Percentiles rank a stretch among this genome's conserved stretches.
Conservation (phyloP, 805 yeast species). For the Dipodascus albidus region DNA sequence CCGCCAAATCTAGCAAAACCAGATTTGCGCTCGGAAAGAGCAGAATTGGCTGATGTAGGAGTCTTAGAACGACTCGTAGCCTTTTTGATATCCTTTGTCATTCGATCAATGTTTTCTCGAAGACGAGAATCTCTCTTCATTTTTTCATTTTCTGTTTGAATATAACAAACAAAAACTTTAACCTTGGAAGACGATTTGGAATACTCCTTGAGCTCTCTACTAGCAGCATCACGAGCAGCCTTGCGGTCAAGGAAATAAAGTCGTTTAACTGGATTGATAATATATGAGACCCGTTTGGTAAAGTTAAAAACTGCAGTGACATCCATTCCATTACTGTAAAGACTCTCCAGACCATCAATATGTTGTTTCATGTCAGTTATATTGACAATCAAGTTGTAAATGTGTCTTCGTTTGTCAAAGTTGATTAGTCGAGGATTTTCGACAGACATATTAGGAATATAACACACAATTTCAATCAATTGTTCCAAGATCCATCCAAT, state of each 20-base stretch:
- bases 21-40: slow-evolving; percentile 8
- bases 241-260: slow-evolving; percentile 21
- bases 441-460: slow-evolving; percentile 67
- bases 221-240: slow-evolving; percentile 30
- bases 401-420: slow-evolving; percentile 73
- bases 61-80: slow-evolving; percentile 4
- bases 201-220: slow-evolving; percentile 31
- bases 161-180: slow-evolving; percentile 35
- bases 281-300: slow-evolving; percentile 15
- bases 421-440: slow-evolving; percentile 57
- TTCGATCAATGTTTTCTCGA: slow-evolving; percentile 26
- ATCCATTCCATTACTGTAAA: slow-evolving; percentile 10
- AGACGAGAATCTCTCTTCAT: slow-evolving; percentile 40
- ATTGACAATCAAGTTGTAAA: slow-evolving; percentile 48
- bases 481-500: slow-evolving; percentile 87
- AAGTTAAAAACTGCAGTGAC: slow-evolving; percentile 5
- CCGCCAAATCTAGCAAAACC: slow-evolving; percentile 28
- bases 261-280: slow-evolving; percentile 23
- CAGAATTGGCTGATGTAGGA: slow-evolving; percentile 6
- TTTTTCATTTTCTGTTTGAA: slow-evolving; percentile 41
- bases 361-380: slow-evolving; percentile 32
- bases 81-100: slow-evolving; percentile 11
- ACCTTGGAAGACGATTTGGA: slow-evolving; percentile 25
- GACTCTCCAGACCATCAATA: slow-evolving; percentile 10
- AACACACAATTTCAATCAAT: slow-evolving; percentile 61